Conservation (phyloP, 768 basidiomycete species). For the Vararia minispora region DNA sequence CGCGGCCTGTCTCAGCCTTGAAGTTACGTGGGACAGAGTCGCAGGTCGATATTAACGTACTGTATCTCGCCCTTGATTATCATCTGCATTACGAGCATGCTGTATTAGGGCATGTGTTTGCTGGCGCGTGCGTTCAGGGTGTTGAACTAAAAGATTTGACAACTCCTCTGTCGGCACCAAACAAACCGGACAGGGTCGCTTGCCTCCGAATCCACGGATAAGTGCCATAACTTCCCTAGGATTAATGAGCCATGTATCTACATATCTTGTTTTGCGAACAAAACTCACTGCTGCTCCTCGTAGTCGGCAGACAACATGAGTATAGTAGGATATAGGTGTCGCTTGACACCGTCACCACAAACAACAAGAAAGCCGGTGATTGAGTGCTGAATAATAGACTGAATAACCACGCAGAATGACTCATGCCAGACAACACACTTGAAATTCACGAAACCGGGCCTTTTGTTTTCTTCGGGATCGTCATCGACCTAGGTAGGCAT, state of each 20-base stretch:
- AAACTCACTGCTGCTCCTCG: constrained; percentile 20
- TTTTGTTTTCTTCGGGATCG: constrained; percentile 1
- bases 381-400: constrained; percentile 2
- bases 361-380: constrained; percentile 7
- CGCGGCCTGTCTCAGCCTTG: no score
- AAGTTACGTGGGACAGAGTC: no score
- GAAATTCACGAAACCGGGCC: constrained; percentile 11
- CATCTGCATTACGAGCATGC: no score
- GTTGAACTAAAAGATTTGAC: no score
- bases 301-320: constrained; percentile 19
- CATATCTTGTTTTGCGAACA: constrained; percentile 20
- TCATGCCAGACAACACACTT: constrained; percentile 18
- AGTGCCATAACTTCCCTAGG: constrained; percentile 14
- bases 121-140: no score
- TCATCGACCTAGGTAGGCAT: constrained; percentile 10
- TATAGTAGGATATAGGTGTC: constrained; percentile 14
- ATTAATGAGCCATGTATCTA: not conserved
- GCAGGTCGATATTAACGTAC: no score
- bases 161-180: no score
- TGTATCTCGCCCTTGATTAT: no score
- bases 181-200: constrained; percentile 14
- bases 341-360: constrained; percentile 3
- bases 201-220: constrained; percentile 8
- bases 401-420: constrained; percentile 10
- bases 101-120: no score